Percentiles rank a stretch among this genome's conserved stretches.
These are phyloP conservation scores for Aspergillus sergii DNA, from an alignment of 2,329 filamentous ascomycete species.

Conservation along the genomic window DNA sequence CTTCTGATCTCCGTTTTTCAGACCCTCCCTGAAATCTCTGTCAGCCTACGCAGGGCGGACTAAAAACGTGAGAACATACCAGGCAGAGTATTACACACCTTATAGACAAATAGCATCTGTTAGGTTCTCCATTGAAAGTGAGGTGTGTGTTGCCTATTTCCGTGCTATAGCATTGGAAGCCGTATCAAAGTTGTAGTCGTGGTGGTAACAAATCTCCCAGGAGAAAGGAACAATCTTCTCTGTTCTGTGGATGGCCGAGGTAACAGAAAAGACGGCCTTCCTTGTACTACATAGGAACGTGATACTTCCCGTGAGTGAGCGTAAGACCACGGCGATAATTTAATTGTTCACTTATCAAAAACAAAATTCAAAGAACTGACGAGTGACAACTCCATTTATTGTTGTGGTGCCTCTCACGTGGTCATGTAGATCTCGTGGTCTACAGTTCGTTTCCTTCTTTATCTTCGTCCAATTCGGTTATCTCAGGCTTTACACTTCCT, in stretches of 20 bases:
- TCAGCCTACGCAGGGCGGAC: slow-evolving; percentile 57
- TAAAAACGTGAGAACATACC: slow-evolving; percentile 59
- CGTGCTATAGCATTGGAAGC: not conserved
- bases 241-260: not conserved
- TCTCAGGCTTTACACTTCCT: not conserved
- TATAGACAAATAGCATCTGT: not conserved
- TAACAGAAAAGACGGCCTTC: not conserved
- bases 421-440: not conserved
- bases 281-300: not conserved
- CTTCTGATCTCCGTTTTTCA: slow-evolving; percentile 53
- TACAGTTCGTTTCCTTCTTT: not conserved
- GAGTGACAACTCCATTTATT: not conserved
- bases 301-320: not conserved
- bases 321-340: not conserved
- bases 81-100: not conserved
- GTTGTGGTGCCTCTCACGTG: slow-evolving; percentile 4
- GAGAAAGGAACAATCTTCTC: not conserved
- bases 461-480: not conserved
- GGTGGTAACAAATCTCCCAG: not conserved
- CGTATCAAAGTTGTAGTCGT: not conserved
- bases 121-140: not conserved
- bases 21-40: slow-evolving; percentile 51
- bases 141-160: not conserved
- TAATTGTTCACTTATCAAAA: not conserved
- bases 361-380: not conserved